Base-by-base conservation (phyloP, 169 alveolate species). In the Hepatocystis sp. region DNA sequence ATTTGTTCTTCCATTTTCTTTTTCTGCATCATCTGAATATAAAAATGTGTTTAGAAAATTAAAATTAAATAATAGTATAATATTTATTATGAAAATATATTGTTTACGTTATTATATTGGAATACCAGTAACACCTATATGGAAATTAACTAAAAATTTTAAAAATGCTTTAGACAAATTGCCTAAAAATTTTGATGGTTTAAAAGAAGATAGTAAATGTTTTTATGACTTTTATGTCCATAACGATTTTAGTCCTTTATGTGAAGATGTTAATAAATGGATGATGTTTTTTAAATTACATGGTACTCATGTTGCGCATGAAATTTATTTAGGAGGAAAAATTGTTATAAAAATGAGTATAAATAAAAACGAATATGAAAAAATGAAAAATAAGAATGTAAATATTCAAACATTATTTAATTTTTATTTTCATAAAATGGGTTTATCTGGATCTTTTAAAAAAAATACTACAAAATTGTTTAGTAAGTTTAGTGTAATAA, bases 41-140 rank as follows among this genome's bases (percentile, higher is more conserved):
- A 91, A 90, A 58, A 88, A 91, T 44, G 88, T 91, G 28, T 91
- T 93, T 32, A 86, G 89, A 42, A 85, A 91, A 21, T 30, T 92
- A n/a, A 84, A 92, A 21, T 56, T 78, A 11, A 85, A 91, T 40
- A 84, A 90, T 25, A 71, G 56, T 11, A 71, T 85, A 56, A 92
- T 76, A 61, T 94, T 91, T 78, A 67, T 94, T 61, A 68, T 93
- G 86, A 90, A 92, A 85, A 94, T 95, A 8, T 94, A 94, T 76
- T 94, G 97, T 64, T 86, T 92, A 40, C 76, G 96, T 46, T 94
- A 94, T 56, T 94, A 90, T 39, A 96, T 95, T 3, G 97, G 97
- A 5, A 68, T 94, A 32, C 84, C 89, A 23, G 85, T 61, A 44
- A 85, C 90, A 39, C 84, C 52, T 5, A 68, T 19, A 5, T 40